Evolutionary conservation across 257 asterid genomes (phyloP), one percentile per base, ranked within the genome.

Genomic region (Solanum medicagineum): DNA sequence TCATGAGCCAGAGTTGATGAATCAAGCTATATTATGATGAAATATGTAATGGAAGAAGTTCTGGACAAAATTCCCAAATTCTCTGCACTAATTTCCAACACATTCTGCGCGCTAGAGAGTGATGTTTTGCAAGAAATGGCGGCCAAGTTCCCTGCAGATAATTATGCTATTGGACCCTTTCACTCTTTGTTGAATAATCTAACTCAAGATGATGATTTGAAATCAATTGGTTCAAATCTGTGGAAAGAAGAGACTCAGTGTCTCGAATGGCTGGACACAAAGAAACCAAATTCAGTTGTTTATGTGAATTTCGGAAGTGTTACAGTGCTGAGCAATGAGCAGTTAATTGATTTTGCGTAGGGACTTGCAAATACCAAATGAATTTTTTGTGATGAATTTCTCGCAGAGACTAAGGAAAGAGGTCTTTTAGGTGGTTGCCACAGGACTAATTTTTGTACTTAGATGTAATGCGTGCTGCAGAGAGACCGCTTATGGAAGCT

Each of bases 111-210:
- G 49, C 59, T 90, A 10, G 92, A 90, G 60, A 36, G 17, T 6
- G 87, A 90, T 9, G 83, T 54, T 36, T 0, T 88, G 62, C 32
- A 83, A 17, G 70, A 88, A 4, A 45, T 90, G 0, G 84, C 86
- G 3, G n/a, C 86, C 8, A 32, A 54, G 56, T 77, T 81, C 36
- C 90, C 90, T 14, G 75, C 51, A 1, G n/a, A 85, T 57, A 57
- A 57, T 70, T 90, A 77, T 65, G 4, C 87, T 40, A 26, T 90
- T 16, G 92, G 92, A 7, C 92, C 90, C 3, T n/a, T 90, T 45
- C 87, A 74, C 7, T 26, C 74, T 22, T 59, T 88, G 42, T 55
- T 45, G 22, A 54, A 85, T 54, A 86, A 84, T 47, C 49, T 79
- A 6, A 11, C 59, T 16, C 51, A 56, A 5, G 82, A 80, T 1